Evolutionary conservation across 164 flowering plant genomes (phyloP).

Genomic region (Vitis amurensis): DNA sequence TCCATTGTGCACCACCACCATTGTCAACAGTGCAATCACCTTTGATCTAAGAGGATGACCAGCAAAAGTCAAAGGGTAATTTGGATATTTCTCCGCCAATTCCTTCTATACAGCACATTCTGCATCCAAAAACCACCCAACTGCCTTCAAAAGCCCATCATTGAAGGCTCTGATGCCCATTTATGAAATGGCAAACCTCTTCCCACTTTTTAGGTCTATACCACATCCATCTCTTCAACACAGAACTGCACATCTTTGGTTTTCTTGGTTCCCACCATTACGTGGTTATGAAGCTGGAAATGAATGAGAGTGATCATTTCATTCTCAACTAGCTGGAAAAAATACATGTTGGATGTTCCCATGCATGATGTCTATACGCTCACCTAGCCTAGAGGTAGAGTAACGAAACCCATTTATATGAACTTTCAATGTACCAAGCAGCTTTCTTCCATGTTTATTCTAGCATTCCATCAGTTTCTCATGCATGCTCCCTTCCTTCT

Average conservation of each 20-base stretch:
- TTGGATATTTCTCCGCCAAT: too few species aligned
- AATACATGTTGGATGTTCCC: conserved; percentile 79
- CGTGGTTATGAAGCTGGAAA: conserved; percentile 80
- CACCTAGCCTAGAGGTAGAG: conserved; percentile 64
- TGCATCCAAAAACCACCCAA: too few species aligned
- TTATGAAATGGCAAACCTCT: conserved; percentile 44
- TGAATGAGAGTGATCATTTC: conserved; percentile 81
- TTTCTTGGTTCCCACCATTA: conserved; percentile 89
- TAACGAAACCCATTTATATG: conserved; percentile 74
- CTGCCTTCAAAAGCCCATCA: too few species aligned
- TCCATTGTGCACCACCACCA: too few species aligned
- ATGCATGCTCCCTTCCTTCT: conserved; percentile 85
- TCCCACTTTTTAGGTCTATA: conserved; percentile 75
- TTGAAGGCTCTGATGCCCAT: too few species aligned
- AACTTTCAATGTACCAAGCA: conserved; percentile 69
- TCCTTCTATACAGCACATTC: too few species aligned
- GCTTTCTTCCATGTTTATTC: conserved; percentile 49
- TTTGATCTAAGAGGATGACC: too few species aligned
- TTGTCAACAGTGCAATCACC: too few species aligned
- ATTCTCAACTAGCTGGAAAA: conserved; percentile 78
- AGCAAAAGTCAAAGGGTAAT: too few species aligned
- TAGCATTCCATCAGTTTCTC: conserved; percentile 93
- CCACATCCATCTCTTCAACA: conserved; percentile 88
- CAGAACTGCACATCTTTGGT: conserved; percentile 84
- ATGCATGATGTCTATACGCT: conserved; percentile 72